Base-by-base conservation (phyloP, 1,284 basidiomycete species). In the Rhodotorula sp. region DNA sequence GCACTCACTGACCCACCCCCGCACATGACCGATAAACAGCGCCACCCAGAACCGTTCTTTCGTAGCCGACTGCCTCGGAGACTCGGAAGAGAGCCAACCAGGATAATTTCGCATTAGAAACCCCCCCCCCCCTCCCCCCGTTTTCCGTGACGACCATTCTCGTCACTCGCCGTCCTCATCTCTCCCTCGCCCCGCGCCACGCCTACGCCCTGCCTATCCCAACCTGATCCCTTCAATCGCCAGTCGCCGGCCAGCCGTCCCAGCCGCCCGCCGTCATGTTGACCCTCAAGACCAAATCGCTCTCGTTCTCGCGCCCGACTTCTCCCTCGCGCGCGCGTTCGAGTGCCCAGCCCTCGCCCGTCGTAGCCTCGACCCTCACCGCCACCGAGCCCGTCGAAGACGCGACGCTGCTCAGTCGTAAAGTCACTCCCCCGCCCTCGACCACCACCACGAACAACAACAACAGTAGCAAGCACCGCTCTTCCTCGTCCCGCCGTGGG, bases 261-360 rank as follows among this genome's bases (percentile, higher is more conserved):
- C 26, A 10, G n/a, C 17, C 30, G 42, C 44, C 14, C 45, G 6
- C 2, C 18, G 48, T 20, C 22, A 74, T 71, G 69, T 60, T 74
- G 29, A 57, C 62, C 7, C 64, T 70, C 66, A 62, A 62, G 26
- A 54, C 62, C 15, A 68, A 68, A 56, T 60, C 59, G 55, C 60
- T 73, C 29, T 56, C 46, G 18, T 59, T 74, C 54, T 73, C 72
- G 12, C 69, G 70, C 37, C 62, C 55, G 46, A 57, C 59, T 18
- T 71, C 72, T 1, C 69, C 72, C 6, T 60, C 65, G 4, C 62
- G 63, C 30, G 12, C 55, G 57, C 66, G 8, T 54, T 57, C 60
- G 48, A 51, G 48, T 22, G 55, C 14, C 46, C 55, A 29, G 15
- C 62, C 26, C 26, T 46, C 57, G n/a, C 29, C 48, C 30, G 20